Percentiles rank a stretch among this genome's conserved stretches.
phyloP scores from a whole-genome alignment of 257 asterid species.

The Salvia rosmarinus region DNA sequence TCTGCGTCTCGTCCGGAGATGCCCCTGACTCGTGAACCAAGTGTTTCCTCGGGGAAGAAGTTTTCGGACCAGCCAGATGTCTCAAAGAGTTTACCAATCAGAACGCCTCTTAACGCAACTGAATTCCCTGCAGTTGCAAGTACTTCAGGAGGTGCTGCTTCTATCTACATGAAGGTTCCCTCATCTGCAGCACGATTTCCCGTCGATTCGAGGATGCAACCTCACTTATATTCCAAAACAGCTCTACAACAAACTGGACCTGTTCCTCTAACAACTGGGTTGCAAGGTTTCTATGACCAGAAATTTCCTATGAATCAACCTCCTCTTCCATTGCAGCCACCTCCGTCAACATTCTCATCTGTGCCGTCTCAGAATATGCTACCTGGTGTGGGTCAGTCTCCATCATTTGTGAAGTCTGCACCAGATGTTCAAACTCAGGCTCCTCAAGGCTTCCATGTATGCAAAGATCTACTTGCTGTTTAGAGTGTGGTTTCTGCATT shows the following conservation, averaged over 20 bases:
- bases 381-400: conserved; percentile 47
- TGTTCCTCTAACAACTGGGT: too few relatives aligned
- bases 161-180: conserved; percentile 48
- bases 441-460: conserved; percentile 64
- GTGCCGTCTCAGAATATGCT: conserved; percentile 55
- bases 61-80: conserved; percentile 60
- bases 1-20: conserved; percentile 70
- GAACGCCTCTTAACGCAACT: conserved; percentile 44
- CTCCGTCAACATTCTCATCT: conserved; percentile 60
- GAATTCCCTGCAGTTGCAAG: conserved; percentile 51
- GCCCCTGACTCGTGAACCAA: conserved; percentile 66
- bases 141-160: conserved; percentile 49
- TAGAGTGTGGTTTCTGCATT: conserved; percentile 3
- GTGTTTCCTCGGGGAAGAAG: conserved; percentile 80
- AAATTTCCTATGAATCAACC: conserved; percentile 66
- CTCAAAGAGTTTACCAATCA: conserved; percentile 49
- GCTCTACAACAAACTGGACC: conserved; percentile 45
- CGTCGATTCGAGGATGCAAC: conserved; percentile 60
- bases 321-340: conserved; percentile 76
- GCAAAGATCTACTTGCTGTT: conserved; percentile 28
- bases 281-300: conserved; percentile 72
- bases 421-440: conserved; percentile 53
- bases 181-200: conserved; percentile 47
- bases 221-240: conserved; percentile 51
- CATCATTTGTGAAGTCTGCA: conserved; percentile 48